Base-by-base conservation (phyloP, 257 asterid species). In the Przewalskia tangutica region DNA sequence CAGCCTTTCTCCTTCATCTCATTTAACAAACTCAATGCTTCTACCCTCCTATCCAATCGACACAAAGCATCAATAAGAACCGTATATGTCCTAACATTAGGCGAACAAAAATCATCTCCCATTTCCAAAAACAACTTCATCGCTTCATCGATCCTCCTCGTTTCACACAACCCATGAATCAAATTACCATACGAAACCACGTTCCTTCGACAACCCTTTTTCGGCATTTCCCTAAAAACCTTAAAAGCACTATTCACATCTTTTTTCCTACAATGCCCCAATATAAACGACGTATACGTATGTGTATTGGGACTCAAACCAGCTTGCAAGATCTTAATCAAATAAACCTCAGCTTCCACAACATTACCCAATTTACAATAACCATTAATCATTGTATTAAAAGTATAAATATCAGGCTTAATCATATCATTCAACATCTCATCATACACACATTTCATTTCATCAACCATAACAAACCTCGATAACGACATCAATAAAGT, bases 1-100 rank as follows among this genome's bases (percentile, higher is more conserved):
- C 91, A 87, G 18, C 97, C 92, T 83, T 86, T 91, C 92, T 92
- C 90, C 89, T 77, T 86, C 97, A 93, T 93, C 85, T 89, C 91
- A 78, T 87, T 82, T 78, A 93, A 88, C 87, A 93, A 82, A 81
- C 82, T 79, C 86, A 90, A 73, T 34, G 94, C 97, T 81, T 92
- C 97, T 66, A 65, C 54, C 81, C 87, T 89, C 89, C 93, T 89
- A 82, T 66, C 86, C 17, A 76, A 60, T 70, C 90, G 87, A 84
- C 91, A 92, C 68, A 93, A 86, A 53, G 89, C 95, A 85, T 93
- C 89, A 64, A 93, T 90, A 10, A 92, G 84, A 90, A 92, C 83
- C 0, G 97, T 93, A 85, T 93, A 92, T 17, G 95, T 89, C 65
- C 92, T 84, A 10, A 90, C 97, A 85, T 90, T 90, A 16, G 94